Conservation (phyloP, 352 stramenopile species). For the Pythium aristosporum region DNA sequence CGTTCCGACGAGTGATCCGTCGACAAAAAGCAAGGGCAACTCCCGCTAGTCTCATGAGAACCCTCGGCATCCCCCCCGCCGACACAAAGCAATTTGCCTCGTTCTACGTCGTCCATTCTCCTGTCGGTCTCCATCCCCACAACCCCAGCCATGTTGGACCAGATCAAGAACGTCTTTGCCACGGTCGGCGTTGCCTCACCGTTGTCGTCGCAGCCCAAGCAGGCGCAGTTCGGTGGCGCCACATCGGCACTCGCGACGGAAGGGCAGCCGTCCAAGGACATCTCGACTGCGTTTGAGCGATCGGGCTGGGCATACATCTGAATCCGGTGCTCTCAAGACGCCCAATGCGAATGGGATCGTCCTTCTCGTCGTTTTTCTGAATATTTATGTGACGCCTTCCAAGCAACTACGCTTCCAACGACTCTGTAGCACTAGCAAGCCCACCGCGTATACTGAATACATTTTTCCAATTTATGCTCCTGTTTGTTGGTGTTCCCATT, state of each 20-base stretch:
- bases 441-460: background rate
- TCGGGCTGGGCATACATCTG: conserved; percentile 79
- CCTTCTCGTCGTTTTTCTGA: background rate
- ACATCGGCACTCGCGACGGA: conserved; percentile 16
- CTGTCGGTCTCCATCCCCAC: background rate
- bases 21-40: background rate
- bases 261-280: conserved; percentile 45
- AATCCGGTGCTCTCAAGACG: conserved; percentile 2
- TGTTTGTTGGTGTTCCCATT: background rate
- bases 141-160: conserved; percentile 52
- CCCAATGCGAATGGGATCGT: background rate
- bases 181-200: conserved; percentile 34
- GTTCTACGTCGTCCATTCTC: background rate
- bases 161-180: conserved; percentile 67
- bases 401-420: background rate
- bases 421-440: background rate
- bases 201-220: conserved; percentile 30
- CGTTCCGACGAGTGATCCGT: conserved; percentile 3
- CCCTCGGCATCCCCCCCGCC: background rate
- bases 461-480: background rate
- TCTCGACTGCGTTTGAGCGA: conserved; percentile 72
- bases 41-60: background rate
- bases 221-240: conserved; percentile 33
- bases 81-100: conserved; percentile 23
- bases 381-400: conserved; percentile 13